phyloP scores from a whole-genome alignment of 2,329 filamentous ascomycete genomes.

The Colletotrichum filicis region DNA sequence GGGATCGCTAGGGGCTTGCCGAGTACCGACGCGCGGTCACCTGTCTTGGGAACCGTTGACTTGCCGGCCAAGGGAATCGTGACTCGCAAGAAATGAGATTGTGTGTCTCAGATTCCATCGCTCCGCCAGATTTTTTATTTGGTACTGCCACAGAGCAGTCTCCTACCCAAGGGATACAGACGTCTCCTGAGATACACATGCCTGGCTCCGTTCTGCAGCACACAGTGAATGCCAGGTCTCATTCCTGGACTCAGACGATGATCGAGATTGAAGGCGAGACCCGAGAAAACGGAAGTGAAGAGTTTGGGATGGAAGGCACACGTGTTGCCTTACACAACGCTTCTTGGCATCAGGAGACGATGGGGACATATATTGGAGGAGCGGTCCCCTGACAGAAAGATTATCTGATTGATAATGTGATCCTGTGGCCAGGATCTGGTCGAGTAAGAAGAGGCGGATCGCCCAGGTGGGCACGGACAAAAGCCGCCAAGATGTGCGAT shows the following conservation, averaged over 20 bases:
- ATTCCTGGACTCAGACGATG: not conserved
- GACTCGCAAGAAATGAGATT: constrained; percentile 6
- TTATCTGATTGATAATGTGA: constrained; percentile 29
- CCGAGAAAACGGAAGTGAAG: not conserved
- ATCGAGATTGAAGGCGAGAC: constrained; percentile 1
- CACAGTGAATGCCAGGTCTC: not conserved
- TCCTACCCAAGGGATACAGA: not conserved
- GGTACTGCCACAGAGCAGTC: not conserved
- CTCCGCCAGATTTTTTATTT: not conserved
- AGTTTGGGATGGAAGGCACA: not conserved
- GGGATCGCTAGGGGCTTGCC: constrained; percentile 4
- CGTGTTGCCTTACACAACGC: not conserved
- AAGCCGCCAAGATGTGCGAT: not conserved
- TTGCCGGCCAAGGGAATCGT: not conserved
- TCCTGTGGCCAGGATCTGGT: not conserved
- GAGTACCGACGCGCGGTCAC: not conserved
- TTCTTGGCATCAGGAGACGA: not conserved
- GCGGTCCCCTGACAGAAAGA: not conserved
- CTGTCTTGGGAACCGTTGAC: constrained; percentile 1
- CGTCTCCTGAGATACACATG: not conserved
- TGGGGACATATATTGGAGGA: not conserved
- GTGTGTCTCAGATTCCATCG: constrained; percentile 15
- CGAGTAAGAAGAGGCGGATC: not conserved
- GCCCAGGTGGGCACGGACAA: constrained; percentile 7
- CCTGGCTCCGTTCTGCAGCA: not conserved